These are phyloP conservation scores for Otatea glauca DNA, from an alignment of 176 grass and related monocot genomes.

Conservation along the genomic window DNA sequence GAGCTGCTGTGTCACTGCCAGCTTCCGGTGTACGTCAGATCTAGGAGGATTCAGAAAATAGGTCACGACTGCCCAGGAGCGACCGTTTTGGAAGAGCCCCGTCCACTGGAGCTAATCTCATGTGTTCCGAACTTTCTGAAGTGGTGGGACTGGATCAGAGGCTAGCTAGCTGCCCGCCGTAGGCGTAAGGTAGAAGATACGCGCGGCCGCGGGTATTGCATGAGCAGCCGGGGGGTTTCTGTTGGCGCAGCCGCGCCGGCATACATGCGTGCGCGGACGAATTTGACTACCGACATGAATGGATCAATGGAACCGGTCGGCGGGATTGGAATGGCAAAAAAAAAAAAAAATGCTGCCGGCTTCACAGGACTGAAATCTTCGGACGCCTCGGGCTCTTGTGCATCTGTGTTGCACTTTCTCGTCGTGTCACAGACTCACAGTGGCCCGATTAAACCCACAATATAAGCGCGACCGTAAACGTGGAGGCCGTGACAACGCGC, in stretches of 20 bases:
- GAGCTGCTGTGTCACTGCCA: neutral
- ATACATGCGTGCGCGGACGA: neutral
- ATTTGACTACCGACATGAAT: neutral
- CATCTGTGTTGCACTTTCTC: no score
- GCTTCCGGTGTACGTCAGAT: neutral
- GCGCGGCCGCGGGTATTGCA: neutral
- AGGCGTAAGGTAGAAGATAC: neutral
- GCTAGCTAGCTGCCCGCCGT: neutral
- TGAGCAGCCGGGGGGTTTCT: neutral
- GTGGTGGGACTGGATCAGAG: neutral
- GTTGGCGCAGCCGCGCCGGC: neutral
- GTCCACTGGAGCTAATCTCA: neutral
- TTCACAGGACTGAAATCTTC: neutral
- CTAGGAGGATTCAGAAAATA: no score
- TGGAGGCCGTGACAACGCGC: no score
- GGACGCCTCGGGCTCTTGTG: neutral
- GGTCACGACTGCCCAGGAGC: neutral
- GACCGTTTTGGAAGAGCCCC: neutral
- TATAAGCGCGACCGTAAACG: no score
- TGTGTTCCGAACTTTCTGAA: neutral
- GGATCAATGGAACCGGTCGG: neutral
- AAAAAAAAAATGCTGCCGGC: no score
- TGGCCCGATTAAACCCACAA: no score
- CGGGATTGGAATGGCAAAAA: no score
- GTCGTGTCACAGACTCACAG: no score